Base-by-base conservation (phyloP, 2,329 filamentous ascomycete species). In the Samsoniella hepiali region DNA sequence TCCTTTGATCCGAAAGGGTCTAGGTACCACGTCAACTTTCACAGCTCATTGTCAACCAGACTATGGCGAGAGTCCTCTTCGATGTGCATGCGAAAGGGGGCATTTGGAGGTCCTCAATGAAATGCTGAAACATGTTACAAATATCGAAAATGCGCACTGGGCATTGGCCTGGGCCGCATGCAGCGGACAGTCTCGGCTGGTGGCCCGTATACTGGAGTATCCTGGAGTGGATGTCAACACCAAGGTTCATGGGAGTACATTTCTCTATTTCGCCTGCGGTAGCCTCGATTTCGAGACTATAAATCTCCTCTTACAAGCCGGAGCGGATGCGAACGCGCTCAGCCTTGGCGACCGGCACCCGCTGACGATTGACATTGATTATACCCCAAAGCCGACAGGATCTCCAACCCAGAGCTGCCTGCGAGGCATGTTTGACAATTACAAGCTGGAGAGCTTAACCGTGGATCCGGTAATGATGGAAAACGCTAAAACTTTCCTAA, bases 281-380 rank as follows among this genome's bases (percentile, higher is more conserved):
- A 54, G 49, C 38, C 38, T 61, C 10, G 38, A 61, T 36, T 36
- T 54, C 4, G 49, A 61, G 3, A 53, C 58, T 11, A 45, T 61
- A 11, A 40, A 44, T 17, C 10, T 44, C 6, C 11, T 61, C 2
- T 7, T 61, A 29, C 58, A 27, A 13, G 58, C 58, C 17, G 72
- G 71, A 1, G 75, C 71, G 5, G 64, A 72, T 17, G 69, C 68
- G 10, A 65, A 73, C 8, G 49, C 38, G 7, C 58, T 61, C 11
- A 61, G 58, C n/a, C 5, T 54, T 38, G 58, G 36, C 17, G 49
- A 34, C 2, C 13, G 9, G 5, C 29, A 40, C 3, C 58, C 38
- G 8, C n/a, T 44, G 11, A 31, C 17, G 11, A 38, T 54, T 17
- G 58, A 61, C 15, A 34, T 54, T n/a, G 58, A 61, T 2, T 61